Evolutionary conservation across 1,139 yeast species (phyloP).

Genomic region (Candida neerlandica): DNA sequence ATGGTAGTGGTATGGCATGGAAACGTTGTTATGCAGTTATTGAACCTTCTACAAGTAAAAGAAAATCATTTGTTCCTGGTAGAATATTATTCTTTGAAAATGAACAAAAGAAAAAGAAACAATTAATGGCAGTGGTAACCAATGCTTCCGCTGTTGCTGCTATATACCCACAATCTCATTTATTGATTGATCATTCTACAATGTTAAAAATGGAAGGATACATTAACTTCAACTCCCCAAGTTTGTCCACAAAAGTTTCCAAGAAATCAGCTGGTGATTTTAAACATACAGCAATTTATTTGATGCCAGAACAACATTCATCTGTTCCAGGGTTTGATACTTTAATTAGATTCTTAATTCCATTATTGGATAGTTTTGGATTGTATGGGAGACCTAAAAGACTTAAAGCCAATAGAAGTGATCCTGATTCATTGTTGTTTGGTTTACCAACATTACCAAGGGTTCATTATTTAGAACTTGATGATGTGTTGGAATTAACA

Average conservation of each 20-base stretch:
- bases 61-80: constrained; percentile 54
- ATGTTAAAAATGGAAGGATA: constrained; percentile 86
- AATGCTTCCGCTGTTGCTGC: constrained; percentile 81
- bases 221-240: constrained; percentile 60
- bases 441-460: constrained; percentile 91
- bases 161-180: constrained; percentile 84
- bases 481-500: constrained; percentile 30
- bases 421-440: constrained; percentile 75
- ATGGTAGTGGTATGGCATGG: constrained; percentile 99
- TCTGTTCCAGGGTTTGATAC: constrained; percentile 96
- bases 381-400: constrained; percentile 91
- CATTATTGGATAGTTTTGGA: constrained; percentile 81
- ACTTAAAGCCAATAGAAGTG: constrained; percentile 84
- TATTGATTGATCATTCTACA: constrained; percentile 81
- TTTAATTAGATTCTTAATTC: constrained; percentile 81
- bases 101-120: constrained; percentile 70
- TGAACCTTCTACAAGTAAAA: constrained; percentile 61
- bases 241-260: constrained; percentile 34
- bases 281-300: constrained; percentile 78
- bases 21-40: constrained; percentile 91
- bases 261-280: constrained; percentile 54
- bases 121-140: constrained; percentile 77
- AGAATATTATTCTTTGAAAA: constrained; percentile 65
- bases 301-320: constrained; percentile 94
- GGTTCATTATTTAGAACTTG: constrained; percentile 68